These are phyloP conservation scores for Hapsidospora chrysogenum DNA, from an alignment of 495 filamentous ascomycete genomes.

Conservation along the genomic window DNA sequence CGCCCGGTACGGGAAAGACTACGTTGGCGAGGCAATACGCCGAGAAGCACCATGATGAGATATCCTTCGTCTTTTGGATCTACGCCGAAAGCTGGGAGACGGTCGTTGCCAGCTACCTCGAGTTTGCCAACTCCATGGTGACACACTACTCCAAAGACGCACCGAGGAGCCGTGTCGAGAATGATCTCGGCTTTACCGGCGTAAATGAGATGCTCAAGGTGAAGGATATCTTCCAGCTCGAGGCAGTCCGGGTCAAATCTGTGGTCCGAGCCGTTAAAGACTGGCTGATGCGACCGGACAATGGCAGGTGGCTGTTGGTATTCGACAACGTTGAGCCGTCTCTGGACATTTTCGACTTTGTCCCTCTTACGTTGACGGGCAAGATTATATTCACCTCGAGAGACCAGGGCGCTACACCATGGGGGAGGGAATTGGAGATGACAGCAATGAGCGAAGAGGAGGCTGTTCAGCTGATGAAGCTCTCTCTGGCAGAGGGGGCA, in stretches of 20 bases:
- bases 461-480: conserved; percentile 1
- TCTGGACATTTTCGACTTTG: conserved; percentile 1
- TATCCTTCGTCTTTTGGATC: conserved; percentile 2
- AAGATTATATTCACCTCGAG: conserved; percentile 1
- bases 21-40: conserved; percentile 2
- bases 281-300: conserved; percentile 3
- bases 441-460: not conserved
- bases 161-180: not conserved
- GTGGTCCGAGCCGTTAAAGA: conserved; percentile 4
- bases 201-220: conserved; percentile 2
- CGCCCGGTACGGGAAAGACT: conserved; percentile 1
- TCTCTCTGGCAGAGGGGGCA: not conserved
- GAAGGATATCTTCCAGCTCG: conserved; percentile 1
- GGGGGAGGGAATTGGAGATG: not conserved
- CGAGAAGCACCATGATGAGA: not conserved
- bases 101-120: conserved; percentile 1
- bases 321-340: conserved; percentile 3
- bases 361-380: conserved; percentile 1
- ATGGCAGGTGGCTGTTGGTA: conserved; percentile 2
- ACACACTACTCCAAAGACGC: conserved; percentile 1
- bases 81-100: conserved; percentile 5
- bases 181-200: conserved; percentile 2
- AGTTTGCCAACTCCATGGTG: conserved; percentile 1
- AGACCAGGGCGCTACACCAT: not conserved
- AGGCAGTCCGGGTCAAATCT: not conserved